Evolutionary conservation across 148 eudicot genomes (phyloP).

Genomic region (Persicaria tinctoria): DNA sequence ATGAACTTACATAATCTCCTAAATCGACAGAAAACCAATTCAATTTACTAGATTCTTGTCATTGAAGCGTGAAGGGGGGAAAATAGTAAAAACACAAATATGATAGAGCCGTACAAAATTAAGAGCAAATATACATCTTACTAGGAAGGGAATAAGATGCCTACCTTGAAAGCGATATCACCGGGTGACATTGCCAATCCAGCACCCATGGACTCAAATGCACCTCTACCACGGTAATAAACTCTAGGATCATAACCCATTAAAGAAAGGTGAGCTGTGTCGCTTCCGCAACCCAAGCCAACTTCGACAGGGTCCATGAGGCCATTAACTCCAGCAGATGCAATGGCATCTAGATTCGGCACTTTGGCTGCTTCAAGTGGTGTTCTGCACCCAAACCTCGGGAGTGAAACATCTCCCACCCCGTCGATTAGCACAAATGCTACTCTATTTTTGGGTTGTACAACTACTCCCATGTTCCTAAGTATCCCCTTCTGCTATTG

Average conservation of each 20-base stretch:
- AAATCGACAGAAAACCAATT: not conserved
- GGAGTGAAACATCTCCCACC: constrained; percentile 88
- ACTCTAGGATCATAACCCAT: constrained; percentile 92
- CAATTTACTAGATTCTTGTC: not conserved
- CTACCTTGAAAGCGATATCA: constrained; percentile 94
- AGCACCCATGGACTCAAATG: constrained; percentile 99
- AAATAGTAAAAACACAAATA: not conserved
- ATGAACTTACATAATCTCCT: not conserved
- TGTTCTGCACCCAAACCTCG: constrained; percentile 64
- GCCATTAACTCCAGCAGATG: constrained; percentile 94
- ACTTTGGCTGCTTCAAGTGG: constrained; percentile 61
- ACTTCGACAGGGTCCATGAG: constrained; percentile 99
- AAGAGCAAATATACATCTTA: not conserved
- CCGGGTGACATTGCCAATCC: constrained; percentile 99
- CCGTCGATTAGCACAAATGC: constrained; percentile 92
- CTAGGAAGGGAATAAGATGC: not conserved
- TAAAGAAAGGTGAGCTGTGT: constrained; percentile 95
- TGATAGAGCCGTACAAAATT: not conserved
- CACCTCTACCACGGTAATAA: constrained; percentile 95
- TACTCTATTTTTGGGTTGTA: constrained; percentile 59
- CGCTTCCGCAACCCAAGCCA: constrained; percentile 95
- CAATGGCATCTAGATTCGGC: constrained; percentile 80
- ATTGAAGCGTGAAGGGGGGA: not conserved
- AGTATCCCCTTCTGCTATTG: not conserved
- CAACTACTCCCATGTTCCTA: constrained; percentile 44